These are phyloP conservation scores for Rhazya stricta DNA, from an alignment of 257 asterid genomes.

Conservation along the genomic window DNA sequence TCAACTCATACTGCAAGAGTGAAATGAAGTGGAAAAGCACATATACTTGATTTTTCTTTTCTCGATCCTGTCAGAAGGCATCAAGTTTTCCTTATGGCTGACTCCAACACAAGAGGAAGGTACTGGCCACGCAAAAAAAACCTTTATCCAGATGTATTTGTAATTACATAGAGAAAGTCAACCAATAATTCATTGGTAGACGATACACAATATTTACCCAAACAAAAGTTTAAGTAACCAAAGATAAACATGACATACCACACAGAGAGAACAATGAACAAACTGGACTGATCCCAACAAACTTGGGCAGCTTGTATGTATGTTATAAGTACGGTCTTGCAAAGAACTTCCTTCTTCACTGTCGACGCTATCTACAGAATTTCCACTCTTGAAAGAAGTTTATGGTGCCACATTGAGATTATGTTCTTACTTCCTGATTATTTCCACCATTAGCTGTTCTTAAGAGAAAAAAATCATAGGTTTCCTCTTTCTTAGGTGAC, in stretches of 20 bases:
- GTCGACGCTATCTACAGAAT: background rate
- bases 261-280: background rate
- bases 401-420: background rate
- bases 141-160: background rate
- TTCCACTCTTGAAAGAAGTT: background rate
- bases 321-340: background rate
- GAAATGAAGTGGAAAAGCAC: background rate
- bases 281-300: background rate
- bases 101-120: background rate
- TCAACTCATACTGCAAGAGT: background rate
- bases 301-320: background rate
- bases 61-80: background rate
- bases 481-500: background rate
- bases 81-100: background rate
- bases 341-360: background rate
- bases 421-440: background rate
- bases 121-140: background rate
- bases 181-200: background rate
- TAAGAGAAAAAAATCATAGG: background rate
- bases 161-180: background rate
- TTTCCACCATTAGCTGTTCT: slow-evolving; percentile 2
- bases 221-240: background rate
- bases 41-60: background rate
- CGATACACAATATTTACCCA: background rate
- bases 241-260: background rate